Conservation (phyloP, 345 rosid genomes). For the Dipteronia sinensis region DNA sequence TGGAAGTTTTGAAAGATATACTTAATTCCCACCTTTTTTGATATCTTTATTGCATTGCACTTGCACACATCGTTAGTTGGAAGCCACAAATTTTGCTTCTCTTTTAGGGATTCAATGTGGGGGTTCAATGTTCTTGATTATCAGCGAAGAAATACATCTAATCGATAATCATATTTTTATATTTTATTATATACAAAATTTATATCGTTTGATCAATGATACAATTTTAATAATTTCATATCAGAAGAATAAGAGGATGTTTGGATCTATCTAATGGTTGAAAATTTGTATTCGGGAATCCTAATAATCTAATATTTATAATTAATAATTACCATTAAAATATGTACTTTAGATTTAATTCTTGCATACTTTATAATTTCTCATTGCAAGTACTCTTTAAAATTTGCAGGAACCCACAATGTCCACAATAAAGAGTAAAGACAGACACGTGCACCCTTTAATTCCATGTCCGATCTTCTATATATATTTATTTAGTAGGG, state of each 20-base stretch:
- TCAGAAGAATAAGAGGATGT: too few relatives aligned
- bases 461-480: neutral
- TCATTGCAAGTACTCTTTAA: neutral
- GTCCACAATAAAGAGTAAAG: neutral
- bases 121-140: neutral
- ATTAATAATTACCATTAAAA: too few relatives aligned
- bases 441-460: neutral
- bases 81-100: conserved; percentile 1
- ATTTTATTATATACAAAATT: too few relatives aligned
- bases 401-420: neutral
- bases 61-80: conserved; percentile 23
- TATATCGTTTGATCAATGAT: too few relatives aligned
- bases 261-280: neutral
- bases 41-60: neutral
- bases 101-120: neutral
- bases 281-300: neutral
- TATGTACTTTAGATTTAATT: too few relatives aligned
- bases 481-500: neutral
- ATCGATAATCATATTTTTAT: too few relatives aligned
- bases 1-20: conserved; percentile 24
- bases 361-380: too few relatives aligned
- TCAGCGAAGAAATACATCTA: too few relatives aligned
- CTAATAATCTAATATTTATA: too few relatives aligned
- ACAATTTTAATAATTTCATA: too few relatives aligned
- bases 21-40: neutral